These are phyloP conservation scores for Boletus sp. DNA, from an alignment of 1,284 basidiomycete species.

Conservation along the genomic window DNA sequence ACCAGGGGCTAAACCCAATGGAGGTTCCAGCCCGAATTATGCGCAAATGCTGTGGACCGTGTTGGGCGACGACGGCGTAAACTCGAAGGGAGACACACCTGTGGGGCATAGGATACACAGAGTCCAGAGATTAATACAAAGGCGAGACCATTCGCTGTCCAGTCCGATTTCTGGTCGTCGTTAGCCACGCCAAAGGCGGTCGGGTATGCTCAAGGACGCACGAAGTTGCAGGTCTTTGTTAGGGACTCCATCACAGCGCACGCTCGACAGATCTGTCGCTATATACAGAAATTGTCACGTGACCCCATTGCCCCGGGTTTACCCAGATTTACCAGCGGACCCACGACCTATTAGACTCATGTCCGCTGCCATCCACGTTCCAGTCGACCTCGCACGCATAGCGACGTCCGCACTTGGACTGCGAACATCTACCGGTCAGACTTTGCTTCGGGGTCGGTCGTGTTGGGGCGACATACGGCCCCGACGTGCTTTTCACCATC, in stretches of 20 bases:
- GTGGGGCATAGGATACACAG: slow-evolving; percentile 84
- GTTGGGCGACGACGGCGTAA: not conserved
- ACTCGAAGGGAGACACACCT: slow-evolving; percentile 45
- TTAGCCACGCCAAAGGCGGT: not conserved
- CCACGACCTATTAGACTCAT: too few species aligned
- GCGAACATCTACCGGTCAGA: slow-evolving; percentile 5
- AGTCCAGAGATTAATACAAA: slow-evolving; percentile 75
- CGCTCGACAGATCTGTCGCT: too few species aligned
- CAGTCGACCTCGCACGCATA: slow-evolving; percentile 16
- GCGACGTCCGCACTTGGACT: slow-evolving; percentile 6
- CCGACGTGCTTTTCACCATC: slow-evolving; percentile 13
- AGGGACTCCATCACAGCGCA: too few species aligned
- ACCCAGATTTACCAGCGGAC: too few species aligned
- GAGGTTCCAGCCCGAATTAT: slow-evolving; percentile 77
- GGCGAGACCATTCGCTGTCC: slow-evolving; percentile 71
- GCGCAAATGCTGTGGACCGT: slow-evolving; percentile 54
- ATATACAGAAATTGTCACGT: slow-evolving; percentile 1
- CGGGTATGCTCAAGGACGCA: slow-evolving; percentile 7
- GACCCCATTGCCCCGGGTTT: not conserved
- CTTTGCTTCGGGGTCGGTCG: not conserved
- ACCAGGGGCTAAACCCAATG: slow-evolving; percentile 90
- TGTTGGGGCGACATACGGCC: not conserved
- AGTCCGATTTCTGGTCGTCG: slow-evolving; percentile 64
- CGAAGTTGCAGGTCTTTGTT: slow-evolving; percentile 18
- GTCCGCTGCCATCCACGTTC: slow-evolving; percentile 6